Conservation (phyloP, 2,329 filamentous ascomycete genomes). For the Orbilia ellipsospora region DNA sequence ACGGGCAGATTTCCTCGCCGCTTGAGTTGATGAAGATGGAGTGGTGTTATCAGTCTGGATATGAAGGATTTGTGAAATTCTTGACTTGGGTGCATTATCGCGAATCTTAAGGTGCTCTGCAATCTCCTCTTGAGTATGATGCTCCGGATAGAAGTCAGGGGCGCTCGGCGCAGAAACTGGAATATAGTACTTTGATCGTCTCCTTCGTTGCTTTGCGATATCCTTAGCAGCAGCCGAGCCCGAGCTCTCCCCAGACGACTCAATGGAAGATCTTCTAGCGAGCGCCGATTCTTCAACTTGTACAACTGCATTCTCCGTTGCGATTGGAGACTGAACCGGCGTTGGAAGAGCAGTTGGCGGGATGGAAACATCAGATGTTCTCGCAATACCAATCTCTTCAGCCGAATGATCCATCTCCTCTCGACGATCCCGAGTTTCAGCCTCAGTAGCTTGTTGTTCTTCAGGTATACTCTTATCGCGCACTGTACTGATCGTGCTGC, state of each 20-base stretch:
- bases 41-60: constrained; percentile 13
- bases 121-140: constrained; percentile 40
- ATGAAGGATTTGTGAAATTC: constrained; percentile 13
- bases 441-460: constrained; percentile 23
- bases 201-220: constrained; percentile 42
- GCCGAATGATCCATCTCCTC: constrained; percentile 23
- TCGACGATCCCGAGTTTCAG: constrained; percentile 17
- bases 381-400: constrained; percentile 63
- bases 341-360: constrained; percentile 41
- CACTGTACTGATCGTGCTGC: constrained; percentile 44
- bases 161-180: constrained; percentile 44
- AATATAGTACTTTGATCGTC: constrained; percentile 48
- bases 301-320: constrained; percentile 20
- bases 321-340: constrained; percentile 40
- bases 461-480: constrained; percentile 22
- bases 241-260: constrained; percentile 29
- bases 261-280: constrained; percentile 25
- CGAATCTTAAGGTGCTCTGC: constrained; percentile 19
- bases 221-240: constrained; percentile 27
- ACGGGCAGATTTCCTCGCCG: constrained; percentile 40
- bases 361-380: constrained; percentile 61
- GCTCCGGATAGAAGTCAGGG: constrained; percentile 46
- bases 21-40: background rate
- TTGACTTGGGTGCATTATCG: constrained; percentile 3
- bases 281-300: constrained; percentile 3